Percentiles rank a stretch among this genome's conserved stretches.
phyloP scores from a whole-genome alignment of 768 basidiomycete species.

The Coprinopsis strossmayeri region DNA sequence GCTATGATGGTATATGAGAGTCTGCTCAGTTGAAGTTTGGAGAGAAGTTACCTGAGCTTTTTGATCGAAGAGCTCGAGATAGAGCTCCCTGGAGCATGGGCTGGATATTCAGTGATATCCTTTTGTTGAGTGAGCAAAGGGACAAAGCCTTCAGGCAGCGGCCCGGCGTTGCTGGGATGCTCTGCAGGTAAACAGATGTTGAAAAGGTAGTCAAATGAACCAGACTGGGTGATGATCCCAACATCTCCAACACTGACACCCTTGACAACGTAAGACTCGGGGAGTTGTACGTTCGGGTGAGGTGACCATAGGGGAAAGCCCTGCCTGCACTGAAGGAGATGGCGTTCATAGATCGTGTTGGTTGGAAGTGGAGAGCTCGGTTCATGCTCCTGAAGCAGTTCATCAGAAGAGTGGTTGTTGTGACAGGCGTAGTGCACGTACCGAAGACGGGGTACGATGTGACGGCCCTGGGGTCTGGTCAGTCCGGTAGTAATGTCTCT shows the following conservation, averaged over 20 bases:
- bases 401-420: neutral
- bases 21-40: neutral
- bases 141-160: constrained; percentile 23
- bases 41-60: constrained; percentile 3
- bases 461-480: neutral
- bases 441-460: neutral
- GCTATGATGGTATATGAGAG: neutral
- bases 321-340: constrained; percentile 17
- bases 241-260: constrained; percentile 34
- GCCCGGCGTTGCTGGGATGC: constrained; percentile 22
- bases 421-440: neutral
- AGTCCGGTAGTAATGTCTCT: neutral
- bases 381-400: neutral
- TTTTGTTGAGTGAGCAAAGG: constrained; percentile 15
- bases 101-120: constrained; percentile 11
- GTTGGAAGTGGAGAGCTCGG: neutral
- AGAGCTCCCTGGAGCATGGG: constrained; percentile 12
- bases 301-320: constrained; percentile 32
- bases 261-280: constrained; percentile 17
- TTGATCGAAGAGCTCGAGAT: constrained; percentile 11
- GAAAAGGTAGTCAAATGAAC: constrained; percentile 31
- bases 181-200: constrained; percentile 27
- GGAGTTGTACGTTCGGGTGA: constrained; percentile 19
- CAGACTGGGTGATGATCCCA: constrained; percentile 27
- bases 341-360: constrained; percentile 16